phyloP scores from a whole-genome alignment of 768 basidiomycete genomes.

The Tremella mesenterica region DNA sequence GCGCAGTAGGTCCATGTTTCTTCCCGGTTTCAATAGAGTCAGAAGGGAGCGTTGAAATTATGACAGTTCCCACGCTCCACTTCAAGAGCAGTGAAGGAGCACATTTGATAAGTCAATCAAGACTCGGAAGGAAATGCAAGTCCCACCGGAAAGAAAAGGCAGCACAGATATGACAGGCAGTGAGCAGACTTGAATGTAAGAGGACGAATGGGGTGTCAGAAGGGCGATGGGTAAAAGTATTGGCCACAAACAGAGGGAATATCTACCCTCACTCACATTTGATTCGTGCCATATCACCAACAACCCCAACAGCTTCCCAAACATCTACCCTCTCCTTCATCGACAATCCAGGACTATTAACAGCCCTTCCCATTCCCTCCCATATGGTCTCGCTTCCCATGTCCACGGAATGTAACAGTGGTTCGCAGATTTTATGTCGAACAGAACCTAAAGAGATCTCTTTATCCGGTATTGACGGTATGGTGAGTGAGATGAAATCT shows the following conservation, averaged over 20 bases:
- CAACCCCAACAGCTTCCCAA: conserved; percentile 38
- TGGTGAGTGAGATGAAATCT: conserved; percentile 27
- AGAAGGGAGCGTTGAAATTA: neutral
- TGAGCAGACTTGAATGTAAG: no score
- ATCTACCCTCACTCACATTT: conserved; percentile 28
- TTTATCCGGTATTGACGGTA: conserved; percentile 30
- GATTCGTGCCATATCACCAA: conserved; percentile 38
- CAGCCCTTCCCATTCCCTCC: conserved; percentile 37
- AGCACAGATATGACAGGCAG: no score
- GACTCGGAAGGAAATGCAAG: no score
- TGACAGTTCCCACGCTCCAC: neutral
- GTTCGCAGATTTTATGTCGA: conserved; percentile 40
- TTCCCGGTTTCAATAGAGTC: neutral
- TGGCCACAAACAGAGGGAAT: neutral
- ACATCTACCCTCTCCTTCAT: conserved; percentile 21
- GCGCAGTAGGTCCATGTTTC: neutral
- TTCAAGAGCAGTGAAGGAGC: no score
- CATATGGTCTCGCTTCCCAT: conserved; percentile 31
- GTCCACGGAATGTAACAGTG: conserved; percentile 19
- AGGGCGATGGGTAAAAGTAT: no score
- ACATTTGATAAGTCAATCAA: no score
- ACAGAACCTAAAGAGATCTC: conserved; percentile 35
- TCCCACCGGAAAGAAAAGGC: no score
- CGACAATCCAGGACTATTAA: conserved; percentile 26
- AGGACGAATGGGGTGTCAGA: no score